phyloP scores from a whole-genome alignment of 2,329 filamentous ascomycete species.

The Colletotrichum higginsianum region DNA sequence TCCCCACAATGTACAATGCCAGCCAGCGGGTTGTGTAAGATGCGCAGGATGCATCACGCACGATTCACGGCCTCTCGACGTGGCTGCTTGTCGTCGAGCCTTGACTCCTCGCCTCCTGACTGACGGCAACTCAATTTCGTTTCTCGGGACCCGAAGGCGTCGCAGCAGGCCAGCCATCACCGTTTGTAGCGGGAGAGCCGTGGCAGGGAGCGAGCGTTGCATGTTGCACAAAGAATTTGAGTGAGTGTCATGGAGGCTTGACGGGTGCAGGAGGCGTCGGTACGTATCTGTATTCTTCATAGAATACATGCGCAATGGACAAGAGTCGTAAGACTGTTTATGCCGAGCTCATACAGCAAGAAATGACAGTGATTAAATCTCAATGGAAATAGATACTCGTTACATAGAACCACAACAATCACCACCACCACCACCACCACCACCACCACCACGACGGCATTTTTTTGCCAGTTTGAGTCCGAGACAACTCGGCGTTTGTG shows the following conservation, averaged over 20 bases:
- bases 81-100: background rate
- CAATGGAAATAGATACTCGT: too few relatives aligned
- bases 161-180: background rate
- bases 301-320: too few relatives aligned
- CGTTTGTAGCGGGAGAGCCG: too few relatives aligned
- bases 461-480: too few relatives aligned
- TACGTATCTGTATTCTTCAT: background rate
- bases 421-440: too few relatives aligned
- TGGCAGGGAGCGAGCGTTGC: background rate
- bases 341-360: too few relatives aligned
- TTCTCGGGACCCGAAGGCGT: too few relatives aligned
- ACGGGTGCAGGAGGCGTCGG: slow-evolving; percentile 15
- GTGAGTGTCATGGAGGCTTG: slow-evolving; percentile 21
- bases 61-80: slow-evolving; percentile 1
- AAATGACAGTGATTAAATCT: too few relatives aligned
- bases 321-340: too few relatives aligned
- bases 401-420: too few relatives aligned
- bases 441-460: too few relatives aligned
- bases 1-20: slow-evolving; percentile 25
- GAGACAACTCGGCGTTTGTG: too few relatives aligned
- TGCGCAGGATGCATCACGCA: slow-evolving; percentile 10
- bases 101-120: background rate
- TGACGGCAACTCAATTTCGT: background rate
- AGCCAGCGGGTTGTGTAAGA: background rate
- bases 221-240: background rate